phyloP scores from a whole-genome alignment of 2,329 filamentous ascomycete genomes.

The Teratosphaeriaceae sp. region DNA sequence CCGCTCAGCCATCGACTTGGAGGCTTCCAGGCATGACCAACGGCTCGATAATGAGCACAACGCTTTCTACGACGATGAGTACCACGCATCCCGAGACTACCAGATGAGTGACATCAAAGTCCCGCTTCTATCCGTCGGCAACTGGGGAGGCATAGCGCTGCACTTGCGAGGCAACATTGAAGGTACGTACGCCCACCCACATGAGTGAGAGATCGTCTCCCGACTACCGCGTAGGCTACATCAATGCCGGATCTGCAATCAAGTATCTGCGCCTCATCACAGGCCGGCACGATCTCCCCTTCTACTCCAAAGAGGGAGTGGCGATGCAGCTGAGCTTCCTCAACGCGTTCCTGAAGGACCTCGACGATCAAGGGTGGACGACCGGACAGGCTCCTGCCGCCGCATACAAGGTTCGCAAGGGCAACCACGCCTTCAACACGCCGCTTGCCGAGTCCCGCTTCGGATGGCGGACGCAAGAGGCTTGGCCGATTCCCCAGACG shows the following conservation, averaged over 20 bases:
- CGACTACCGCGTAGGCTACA: no score
- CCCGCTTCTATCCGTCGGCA: slow-evolving; percentile 59
- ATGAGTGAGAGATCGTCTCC: no score
- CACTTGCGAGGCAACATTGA: slow-evolving; percentile 63
- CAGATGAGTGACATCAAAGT: slow-evolving; percentile 61
- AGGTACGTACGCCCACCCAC: no score
- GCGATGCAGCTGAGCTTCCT: slow-evolving; percentile 62
- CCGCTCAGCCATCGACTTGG: slow-evolving; percentile 47
- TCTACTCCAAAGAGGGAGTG: slow-evolving; percentile 64
- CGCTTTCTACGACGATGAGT: slow-evolving; percentile 55
- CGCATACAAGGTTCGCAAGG: slow-evolving; percentile 58
- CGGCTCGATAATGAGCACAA: slow-evolving; percentile 42
- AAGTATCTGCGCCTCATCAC: slow-evolving; percentile 66
- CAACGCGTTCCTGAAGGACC: slow-evolving; percentile 62
- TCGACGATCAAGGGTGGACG: slow-evolving; percentile 57
- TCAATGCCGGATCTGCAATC: slow-evolving; percentile 55
- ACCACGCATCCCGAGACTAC: slow-evolving; percentile 61
- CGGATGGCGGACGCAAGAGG: slow-evolving; percentile 43
- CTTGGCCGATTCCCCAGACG: slow-evolving; percentile 62
- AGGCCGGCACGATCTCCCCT: slow-evolving; percentile 64
- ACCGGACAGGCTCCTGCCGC: slow-evolving; percentile 51
- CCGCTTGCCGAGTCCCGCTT: slow-evolving; percentile 58
- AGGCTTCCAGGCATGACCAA: slow-evolving; percentile 38
- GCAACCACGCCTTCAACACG: slow-evolving; percentile 61
- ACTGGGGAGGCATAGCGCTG: slow-evolving; percentile 65